phyloP scores from a whole-genome alignment of 2,329 filamentous ascomycete species.

The Hypoxylon sp. region DNA sequence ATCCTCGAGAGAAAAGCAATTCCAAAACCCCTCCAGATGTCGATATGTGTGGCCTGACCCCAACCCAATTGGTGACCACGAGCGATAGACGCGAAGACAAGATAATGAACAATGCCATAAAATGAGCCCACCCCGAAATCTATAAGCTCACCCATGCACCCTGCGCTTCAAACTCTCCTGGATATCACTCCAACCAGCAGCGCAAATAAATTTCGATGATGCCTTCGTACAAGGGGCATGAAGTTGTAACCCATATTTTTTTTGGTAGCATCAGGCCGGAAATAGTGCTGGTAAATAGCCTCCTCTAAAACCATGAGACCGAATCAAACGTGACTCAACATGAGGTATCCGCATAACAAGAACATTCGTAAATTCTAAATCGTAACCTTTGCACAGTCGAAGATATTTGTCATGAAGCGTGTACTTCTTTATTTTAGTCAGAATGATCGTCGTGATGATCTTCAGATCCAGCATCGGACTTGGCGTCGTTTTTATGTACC shows the following conservation, averaged over 20 bases:
- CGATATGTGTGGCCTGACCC: conserved; percentile 43
- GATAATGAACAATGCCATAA: conserved; percentile 49
- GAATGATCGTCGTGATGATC: conserved; percentile 75
- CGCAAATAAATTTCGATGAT: conserved; percentile 45
- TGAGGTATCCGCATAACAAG: conserved; percentile 48
- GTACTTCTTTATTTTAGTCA: conserved; percentile 59
- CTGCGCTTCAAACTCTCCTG: conserved; percentile 50
- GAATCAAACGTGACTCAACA: conserved; percentile 46
- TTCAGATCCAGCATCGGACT: conserved; percentile 75
- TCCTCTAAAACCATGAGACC: conserved; percentile 49
- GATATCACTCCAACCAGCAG: conserved; percentile 47
- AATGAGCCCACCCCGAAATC: conserved; percentile 49
- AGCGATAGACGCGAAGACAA: conserved; percentile 50
- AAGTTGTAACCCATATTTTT: conserved; percentile 40
- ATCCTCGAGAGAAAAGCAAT: conserved; percentile 49
- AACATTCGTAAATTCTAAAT: conserved; percentile 48
- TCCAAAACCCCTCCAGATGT: conserved; percentile 40
- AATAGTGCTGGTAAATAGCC: conserved; percentile 45
- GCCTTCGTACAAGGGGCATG: conserved; percentile 44
- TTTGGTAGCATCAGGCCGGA: conserved; percentile 46
- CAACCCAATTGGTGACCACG: conserved; percentile 45
- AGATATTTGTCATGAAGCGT: conserved; percentile 43
- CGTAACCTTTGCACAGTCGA: conserved; percentile 47
- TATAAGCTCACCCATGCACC: conserved; percentile 52
- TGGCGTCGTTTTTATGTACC: conserved; percentile 86